These are phyloP conservation scores for Royoungia palumana DNA, from an alignment of 768 basidiomycete species.

Conservation along the genomic window DNA sequence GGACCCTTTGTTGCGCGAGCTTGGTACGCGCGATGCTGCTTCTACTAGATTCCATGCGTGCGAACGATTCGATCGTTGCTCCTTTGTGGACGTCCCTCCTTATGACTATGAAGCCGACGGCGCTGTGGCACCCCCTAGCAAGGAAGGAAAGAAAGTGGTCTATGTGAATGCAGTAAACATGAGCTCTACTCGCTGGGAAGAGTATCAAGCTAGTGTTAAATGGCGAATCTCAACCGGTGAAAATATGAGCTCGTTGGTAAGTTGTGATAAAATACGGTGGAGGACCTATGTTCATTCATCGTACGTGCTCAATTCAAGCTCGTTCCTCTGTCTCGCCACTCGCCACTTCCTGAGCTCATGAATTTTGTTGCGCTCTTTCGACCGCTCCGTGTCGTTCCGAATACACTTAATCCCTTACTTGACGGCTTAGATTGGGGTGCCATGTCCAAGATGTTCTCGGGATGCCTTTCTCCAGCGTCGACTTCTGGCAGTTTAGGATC, in stretches of 20 bases:
- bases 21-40: conserved; percentile 58
- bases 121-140: conserved; percentile 32
- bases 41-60: conserved; percentile 90
- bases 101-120: conserved; percentile 14
- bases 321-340: conserved; percentile 83
- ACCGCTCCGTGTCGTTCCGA: conserved; percentile 75
- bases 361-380: conserved; percentile 78
- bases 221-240: conserved; percentile 41
- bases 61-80: conserved; percentile 76
- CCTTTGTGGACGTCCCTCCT: conserved; percentile 47
- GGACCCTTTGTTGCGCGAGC: conserved; percentile 58
- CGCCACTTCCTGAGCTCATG: conserved; percentile 81
- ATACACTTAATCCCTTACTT: conserved; percentile 57
- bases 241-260: conserved; percentile 63
- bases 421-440: conserved; percentile 68
- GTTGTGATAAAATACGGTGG: conserved; percentile 7
- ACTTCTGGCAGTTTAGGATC: conserved; percentile 8
- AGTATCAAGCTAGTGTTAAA: conserved; percentile 42
- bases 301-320: conserved; percentile 43
- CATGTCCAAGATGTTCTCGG: conserved; percentile 65
- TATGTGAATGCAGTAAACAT: conserved; percentile 83
- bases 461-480: conserved; percentile 39
- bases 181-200: conserved; percentile 54
- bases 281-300: background rate
- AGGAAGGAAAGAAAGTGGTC: conserved; percentile 58